Conservation (phyloP, 176 grass and related monocot species). For the Bromus sterilis region DNA sequence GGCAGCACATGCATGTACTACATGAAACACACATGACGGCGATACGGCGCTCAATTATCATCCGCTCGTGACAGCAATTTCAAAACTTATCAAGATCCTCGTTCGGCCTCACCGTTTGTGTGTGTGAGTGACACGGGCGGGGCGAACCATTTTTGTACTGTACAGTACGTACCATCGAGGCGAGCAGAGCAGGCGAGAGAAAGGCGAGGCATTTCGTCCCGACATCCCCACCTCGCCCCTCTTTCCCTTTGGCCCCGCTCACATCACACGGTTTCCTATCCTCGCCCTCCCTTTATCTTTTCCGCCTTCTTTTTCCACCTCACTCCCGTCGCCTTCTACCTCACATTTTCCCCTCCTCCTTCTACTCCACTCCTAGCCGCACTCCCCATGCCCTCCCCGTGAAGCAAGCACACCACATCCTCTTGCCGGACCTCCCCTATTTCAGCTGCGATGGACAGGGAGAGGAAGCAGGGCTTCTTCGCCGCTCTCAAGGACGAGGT, state of each 20-base stretch:
- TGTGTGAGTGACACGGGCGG: neutral
- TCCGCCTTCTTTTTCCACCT: neutral
- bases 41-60: neutral
- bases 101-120: neutral
- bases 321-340: conserved; percentile 22
- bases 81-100: neutral
- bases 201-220: neutral
- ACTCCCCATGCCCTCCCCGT: conserved; percentile 27
- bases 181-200: neutral
- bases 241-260: conserved; percentile 23
- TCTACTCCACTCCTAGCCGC: conserved; percentile 38
- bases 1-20: neutral
- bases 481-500: conserved; percentile 60
- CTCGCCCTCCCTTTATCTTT: conserved; percentile 33
- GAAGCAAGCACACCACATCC: too few relatives aligned
- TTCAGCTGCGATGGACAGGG: conserved; percentile 83
- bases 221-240: conserved; percentile 28
- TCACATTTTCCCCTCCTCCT: neutral
- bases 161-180: too few relatives aligned
- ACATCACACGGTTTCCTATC: conserved; percentile 35
- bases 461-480: conserved; percentile 83
- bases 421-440: too few relatives aligned
- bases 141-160: too few relatives aligned
- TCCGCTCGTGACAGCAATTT: neutral
- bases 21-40: neutral